Evolutionary conservation across 257 asterid genomes (phyloP), one percentile per base, ranked within the genome.

Genomic region (Lantana camara): DNA sequence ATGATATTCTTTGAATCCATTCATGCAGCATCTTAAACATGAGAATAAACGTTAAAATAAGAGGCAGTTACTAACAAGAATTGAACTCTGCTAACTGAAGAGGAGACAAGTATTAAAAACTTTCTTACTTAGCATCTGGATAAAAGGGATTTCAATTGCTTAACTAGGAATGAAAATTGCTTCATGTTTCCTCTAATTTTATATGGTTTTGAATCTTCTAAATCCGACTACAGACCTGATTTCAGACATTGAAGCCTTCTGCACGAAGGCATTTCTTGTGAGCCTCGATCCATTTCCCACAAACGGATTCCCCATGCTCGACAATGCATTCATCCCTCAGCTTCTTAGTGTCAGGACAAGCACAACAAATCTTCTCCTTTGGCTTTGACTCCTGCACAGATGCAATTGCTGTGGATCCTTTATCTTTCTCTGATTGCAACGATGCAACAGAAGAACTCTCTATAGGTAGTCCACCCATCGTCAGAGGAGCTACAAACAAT

Each of bases 331-430:
- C 91, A 21, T 89, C 95, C 60, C 93, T 80, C 59, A 82, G 72
- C 80, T 77, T 84, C 77, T 89, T 89, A 11, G 96, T 89, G 12
- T 86, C 95, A 0, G 95, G 95, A 76, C 96, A 89, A 54, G 96
- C 95, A 70, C 95, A 89, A 11, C 95, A 89, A 0, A 89, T 86
- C 86, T 81, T 89, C 85, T 89, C 86, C 85, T 74, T 86, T 27
- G 89, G 95, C 78, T 84, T 89, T 49, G 86, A 73, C 75, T 79
- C 86, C 4, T 80, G 42, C 38, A 37, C 77, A 3, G 81, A 62
- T 19, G 79, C 53, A 11, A 40, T 68, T 2, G 72, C n/a, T 24
- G 67, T 56, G 4, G 87, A 52, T 17, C 69, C 79, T 70, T 81
- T 63, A 56, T 75, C 87, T 66, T 80, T 74, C 61, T 55, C 68